phyloP scores from a whole-genome alignment of 2,329 filamentous ascomycete genomes.

The Venturia asperata region DNA sequence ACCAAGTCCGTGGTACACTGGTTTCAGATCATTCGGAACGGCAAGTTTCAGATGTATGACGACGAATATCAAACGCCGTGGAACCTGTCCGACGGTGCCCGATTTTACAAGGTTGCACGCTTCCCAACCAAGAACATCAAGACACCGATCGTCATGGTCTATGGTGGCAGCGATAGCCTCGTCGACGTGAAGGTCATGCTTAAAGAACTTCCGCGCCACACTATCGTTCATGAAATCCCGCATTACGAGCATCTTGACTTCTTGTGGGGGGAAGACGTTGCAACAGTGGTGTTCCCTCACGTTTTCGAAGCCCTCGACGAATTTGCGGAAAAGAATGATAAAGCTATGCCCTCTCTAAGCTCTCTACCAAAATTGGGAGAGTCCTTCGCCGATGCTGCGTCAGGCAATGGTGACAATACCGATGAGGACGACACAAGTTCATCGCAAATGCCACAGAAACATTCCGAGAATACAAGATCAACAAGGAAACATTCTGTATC shows the following conservation, averaged over 20 bases:
- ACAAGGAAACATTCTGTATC: neutral
- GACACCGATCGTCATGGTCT: constrained; percentile 87
- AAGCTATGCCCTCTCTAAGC: neutral
- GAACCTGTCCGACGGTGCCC: constrained; percentile 60
- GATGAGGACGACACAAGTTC: constrained; percentile 7
- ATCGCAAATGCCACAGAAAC: constrained; percentile 4
- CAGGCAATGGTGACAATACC: neutral
- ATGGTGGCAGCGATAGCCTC: constrained; percentile 86
- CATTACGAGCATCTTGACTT: constrained; percentile 98
- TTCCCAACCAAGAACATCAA: constrained; percentile 97
- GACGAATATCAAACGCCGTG: constrained; percentile 80
- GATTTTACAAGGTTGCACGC: constrained; percentile 92
- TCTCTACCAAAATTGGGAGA: neutral
- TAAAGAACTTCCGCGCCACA: constrained; percentile 75
- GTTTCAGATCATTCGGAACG: constrained; percentile 98
- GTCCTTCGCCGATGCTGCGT: constrained; percentile 4
- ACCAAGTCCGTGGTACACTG: constrained; percentile 97
- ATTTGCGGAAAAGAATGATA: constrained; percentile 36
- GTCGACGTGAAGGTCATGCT: constrained; percentile 93
- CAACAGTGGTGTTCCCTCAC: constrained; percentile 78
- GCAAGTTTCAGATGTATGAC: constrained; percentile 97
- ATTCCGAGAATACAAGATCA: constrained; percentile 13
- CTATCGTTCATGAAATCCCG: constrained; percentile 75
- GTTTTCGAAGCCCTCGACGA: constrained; percentile 82
- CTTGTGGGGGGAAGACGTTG: constrained; percentile 82